Conservation (phyloP, 2,329 filamentous ascomycete species). For the Salinomyces thailandicus region DNA sequence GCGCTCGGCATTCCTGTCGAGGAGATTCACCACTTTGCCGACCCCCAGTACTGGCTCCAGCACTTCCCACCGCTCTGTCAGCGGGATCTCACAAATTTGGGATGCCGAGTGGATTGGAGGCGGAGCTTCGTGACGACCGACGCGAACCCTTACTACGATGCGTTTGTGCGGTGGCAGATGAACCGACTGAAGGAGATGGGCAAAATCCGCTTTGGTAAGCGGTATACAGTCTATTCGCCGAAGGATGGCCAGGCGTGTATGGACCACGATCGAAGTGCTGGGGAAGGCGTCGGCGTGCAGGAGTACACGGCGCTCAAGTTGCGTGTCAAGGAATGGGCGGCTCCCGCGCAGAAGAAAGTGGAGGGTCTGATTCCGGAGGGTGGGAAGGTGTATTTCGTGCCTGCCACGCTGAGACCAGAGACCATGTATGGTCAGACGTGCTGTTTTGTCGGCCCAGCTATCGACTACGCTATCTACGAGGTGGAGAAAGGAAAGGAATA, state of each 20-base stretch:
- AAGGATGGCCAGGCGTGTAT: slow-evolving; percentile 83
- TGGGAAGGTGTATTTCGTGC: slow-evolving; percentile 77
- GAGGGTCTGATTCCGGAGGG: slow-evolving; percentile 67
- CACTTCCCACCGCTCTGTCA: slow-evolving; percentile 79
- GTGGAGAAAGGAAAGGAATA: slow-evolving; percentile 53
- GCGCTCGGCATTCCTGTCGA: slow-evolving; percentile 76
- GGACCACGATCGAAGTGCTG: slow-evolving; percentile 73
- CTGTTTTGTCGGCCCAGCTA: slow-evolving; percentile 86
- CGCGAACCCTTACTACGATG: slow-evolving; percentile 92
- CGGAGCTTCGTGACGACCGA: slow-evolving; percentile 89
- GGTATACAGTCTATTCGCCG: slow-evolving; percentile 86
- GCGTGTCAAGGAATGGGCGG: slow-evolving; percentile 80
- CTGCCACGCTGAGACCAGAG: slow-evolving; percentile 86
- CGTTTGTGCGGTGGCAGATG: slow-evolving; percentile 97
- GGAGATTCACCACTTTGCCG: slow-evolving; percentile 88
- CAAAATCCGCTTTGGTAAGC: slow-evolving; percentile 88
- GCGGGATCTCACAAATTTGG: slow-evolving; percentile 71
- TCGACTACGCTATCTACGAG: slow-evolving; percentile 83
- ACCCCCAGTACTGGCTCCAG: slow-evolving; percentile 83
- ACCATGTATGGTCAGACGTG: slow-evolving; percentile 98
- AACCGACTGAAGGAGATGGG: slow-evolving; percentile 75
- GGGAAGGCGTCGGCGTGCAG: slow-evolving; percentile 74
- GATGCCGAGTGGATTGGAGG: slow-evolving; percentile 85
- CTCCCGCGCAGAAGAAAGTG: slow-evolving; percentile 59
- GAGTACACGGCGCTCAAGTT: slow-evolving; percentile 92